Evolutionary conservation across 768 basidiomycete species (phyloP), one percentile per base, ranked within the genome.

Genomic region (Coprinopsis strossmayeri): DNA sequence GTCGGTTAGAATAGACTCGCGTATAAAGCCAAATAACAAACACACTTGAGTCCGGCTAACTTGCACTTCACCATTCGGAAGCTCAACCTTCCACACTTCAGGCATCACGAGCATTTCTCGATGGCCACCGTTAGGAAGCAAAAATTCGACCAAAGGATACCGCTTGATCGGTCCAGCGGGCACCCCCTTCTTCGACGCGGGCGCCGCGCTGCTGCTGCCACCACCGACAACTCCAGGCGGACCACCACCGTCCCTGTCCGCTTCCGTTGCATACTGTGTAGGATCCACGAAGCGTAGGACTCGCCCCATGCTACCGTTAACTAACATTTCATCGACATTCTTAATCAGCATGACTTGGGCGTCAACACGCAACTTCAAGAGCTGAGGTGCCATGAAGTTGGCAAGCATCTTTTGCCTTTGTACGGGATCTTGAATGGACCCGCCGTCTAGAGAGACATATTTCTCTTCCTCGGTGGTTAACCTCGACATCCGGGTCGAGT

Each of bases 311-410:
- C 84, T 91, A 1, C 96, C 96, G 59, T 99, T 99, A 38, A 97
- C 96, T 5, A 98, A 77, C 2, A 73, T 78, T 3, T 93, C 91
- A 56, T 94, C 90, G 45, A 86, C 69, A 60, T 98, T 98, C 71
- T 97, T 97, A 66, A 92, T 90, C 26, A 96, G 74, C 93, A 96
- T 97, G 34, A 91, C 88, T 65, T 97, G 95, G 5, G 90, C 85
- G 48, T 84, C 83, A 23, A 84, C 59, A 40, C 90, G 87, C 25
- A 99, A 74, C 0, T 61, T 58, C n/a, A 99, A 75, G 4, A 49
- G 57, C 48, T 72, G 64, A 1, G 89, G 85, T 0, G 93, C 93
- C 87, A 99, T 94, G 59, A 95, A 89, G 62, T 96, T 97, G 3
- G 76, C 68, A 3, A 98, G 81, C 64, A 91, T 72, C 61, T 87